Base-by-base conservation (phyloP, 805 yeast species). In the Tetrapisispora iriomotensis region DNA sequence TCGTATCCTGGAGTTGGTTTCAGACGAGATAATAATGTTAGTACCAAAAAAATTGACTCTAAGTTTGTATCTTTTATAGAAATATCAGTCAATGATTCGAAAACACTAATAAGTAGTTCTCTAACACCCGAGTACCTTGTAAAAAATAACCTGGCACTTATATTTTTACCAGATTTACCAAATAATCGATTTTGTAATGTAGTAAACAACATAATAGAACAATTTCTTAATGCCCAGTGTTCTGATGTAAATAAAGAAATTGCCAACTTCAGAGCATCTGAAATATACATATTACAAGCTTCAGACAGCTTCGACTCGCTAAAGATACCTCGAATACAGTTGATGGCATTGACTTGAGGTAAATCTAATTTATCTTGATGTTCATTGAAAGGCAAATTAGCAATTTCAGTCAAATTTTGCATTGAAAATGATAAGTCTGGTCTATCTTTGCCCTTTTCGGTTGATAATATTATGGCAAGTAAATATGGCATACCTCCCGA, bases 291-390 rank as follows among this genome's bases (percentile, higher is more conserved):
- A 0, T 72, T 57, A 9, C 82, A 71, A 1, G 64, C 59, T 2
- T 64, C 69, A 0, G 85, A 64, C n/a, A 92, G 61, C 18, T 71
- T 64, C 0, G 88, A 69, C 42, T 88, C 96, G 18, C 71, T 72
- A 47, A 87, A 79, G 2, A 90, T 67, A 2, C 79, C 79, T 45
- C 74, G 77, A 41, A 92, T 73, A 54, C 94, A 81, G 54, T 90
- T 90, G 54, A 85, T 77, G 0, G 96, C 96, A 62, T 90, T 94
- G 0, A 90, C 95, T 53, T 88, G 96, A 0, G 97, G 92, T 13
- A 87, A 66, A 52, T 84, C 94, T 45, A 75, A 68, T 41, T 72
- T 79, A 30, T 69, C 77, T 10, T 68, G 73, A 28, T 66, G 60
- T 22, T 64, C 66, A 12, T 56, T 60, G 4, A 72, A 65, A 0